These are phyloP conservation scores for Dianthus caryophyllus DNA, from an alignment of 148 eudicot genomes.

Conservation along the genomic window DNA sequence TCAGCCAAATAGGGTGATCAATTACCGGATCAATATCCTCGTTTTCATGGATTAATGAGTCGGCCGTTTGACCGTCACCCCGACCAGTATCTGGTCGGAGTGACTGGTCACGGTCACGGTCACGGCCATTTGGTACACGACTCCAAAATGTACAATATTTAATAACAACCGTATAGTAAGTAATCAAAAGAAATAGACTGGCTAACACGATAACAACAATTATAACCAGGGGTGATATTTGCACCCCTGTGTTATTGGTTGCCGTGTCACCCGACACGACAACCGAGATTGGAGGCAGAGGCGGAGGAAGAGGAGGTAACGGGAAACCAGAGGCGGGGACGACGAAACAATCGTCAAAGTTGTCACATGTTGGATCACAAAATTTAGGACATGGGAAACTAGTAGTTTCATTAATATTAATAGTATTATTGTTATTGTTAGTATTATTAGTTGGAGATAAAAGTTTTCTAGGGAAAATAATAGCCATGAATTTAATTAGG, in stretches of 20 bases:
- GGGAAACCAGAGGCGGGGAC: slow-evolving; percentile 18
- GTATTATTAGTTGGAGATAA: slow-evolving; percentile 18
- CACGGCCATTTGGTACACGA: not conserved
- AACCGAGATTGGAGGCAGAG: slow-evolving; percentile 14
- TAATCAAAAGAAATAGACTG: slow-evolving; percentile 28
- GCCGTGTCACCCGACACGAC: slow-evolving; percentile 17
- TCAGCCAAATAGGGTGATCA: slow-evolving; percentile 63
- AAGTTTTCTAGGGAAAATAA: slow-evolving; percentile 36
- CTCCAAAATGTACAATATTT: slow-evolving; percentile 26
- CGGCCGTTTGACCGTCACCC: slow-evolving; percentile 11
- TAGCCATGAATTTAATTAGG: slow-evolving; percentile 19
- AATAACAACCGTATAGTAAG: slow-evolving; percentile 30
- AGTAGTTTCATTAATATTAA: slow-evolving; percentile 25
- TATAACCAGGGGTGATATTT: slow-evolving; percentile 32
- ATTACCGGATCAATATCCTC: slow-evolving; percentile 23
- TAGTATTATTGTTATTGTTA: slow-evolving; percentile 2
- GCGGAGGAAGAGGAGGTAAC: slow-evolving; percentile 19
- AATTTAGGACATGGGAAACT: slow-evolving; percentile 28
- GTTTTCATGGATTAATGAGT: not conserved
- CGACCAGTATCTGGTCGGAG: not conserved
- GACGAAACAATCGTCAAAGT: slow-evolving; percentile 27
- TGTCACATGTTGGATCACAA: slow-evolving; percentile 24
- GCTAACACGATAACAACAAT: slow-evolving; percentile 28
- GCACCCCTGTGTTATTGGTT: not conserved
- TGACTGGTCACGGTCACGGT: not conserved